Conservation (phyloP, 306 rosid species). For the Ceratonia siliqua region DNA sequence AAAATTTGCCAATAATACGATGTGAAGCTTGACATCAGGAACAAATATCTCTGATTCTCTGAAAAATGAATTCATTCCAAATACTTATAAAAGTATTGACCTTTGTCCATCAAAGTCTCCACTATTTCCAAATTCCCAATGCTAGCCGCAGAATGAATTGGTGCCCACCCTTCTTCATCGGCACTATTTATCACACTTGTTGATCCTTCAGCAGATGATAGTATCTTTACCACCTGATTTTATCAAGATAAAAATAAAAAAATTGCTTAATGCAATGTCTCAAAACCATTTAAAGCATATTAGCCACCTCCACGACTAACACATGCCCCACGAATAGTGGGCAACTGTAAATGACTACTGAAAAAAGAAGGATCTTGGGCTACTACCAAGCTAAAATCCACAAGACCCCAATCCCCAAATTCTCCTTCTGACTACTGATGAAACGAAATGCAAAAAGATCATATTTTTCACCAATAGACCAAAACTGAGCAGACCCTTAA, state of each 20-base stretch:
- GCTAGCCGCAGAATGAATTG: conserved; percentile 93
- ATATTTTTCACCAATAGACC: neutral
- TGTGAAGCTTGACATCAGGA: neutral
- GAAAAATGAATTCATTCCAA: neutral
- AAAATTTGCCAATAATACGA: neutral
- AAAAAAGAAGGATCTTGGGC: neutral
- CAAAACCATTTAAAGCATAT: neutral
- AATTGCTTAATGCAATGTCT: neutral
- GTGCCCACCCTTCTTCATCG: conserved; percentile 97
- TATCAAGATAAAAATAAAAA: neutral
- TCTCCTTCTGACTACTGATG: neutral
- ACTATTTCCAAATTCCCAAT: conserved; percentile 64
- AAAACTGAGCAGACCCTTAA: neutral
- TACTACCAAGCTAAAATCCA: neutral
- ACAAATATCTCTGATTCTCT: neutral
- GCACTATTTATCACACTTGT: conserved; percentile 52
- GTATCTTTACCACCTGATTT: conserved; percentile 60
- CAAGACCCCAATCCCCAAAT: conserved; percentile 19
- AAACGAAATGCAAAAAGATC: conserved; percentile 17
- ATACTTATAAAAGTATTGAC: conserved; percentile 28
- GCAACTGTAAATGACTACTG: neutral
- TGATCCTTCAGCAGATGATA: conserved; percentile 55
- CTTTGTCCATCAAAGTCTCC: conserved; percentile 59
- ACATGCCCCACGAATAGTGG: neutral
- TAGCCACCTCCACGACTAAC: neutral